A percentile compares a stretch with the other conserved stretches of the same genome.
Evolutionary conservation across 768 basidiomycete species (phyloP).

Genomic region (Lactifluus pinguis): DNA sequence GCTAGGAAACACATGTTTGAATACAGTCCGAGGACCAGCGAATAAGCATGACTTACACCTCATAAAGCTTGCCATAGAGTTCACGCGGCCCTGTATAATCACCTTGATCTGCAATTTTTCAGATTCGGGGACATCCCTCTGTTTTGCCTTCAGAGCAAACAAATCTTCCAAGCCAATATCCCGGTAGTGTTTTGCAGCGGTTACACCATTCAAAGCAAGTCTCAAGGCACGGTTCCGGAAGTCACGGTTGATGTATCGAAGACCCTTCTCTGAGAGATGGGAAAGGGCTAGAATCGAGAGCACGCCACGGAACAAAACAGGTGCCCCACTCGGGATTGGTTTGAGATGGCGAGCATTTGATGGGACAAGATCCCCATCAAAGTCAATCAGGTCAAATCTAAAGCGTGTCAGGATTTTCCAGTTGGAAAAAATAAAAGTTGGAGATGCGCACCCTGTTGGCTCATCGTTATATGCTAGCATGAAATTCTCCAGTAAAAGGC

Average conservation of each 20-base stretch:
- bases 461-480: background rate
- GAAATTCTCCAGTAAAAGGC: constrained; percentile 3
- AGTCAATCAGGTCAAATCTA: constrained; percentile 14
- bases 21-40: background rate
- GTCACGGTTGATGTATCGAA: constrained; percentile 34
- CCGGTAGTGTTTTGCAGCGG: constrained; percentile 18
- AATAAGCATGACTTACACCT: constrained; percentile 23
- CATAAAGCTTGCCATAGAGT: constrained; percentile 34
- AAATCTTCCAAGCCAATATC: background rate
- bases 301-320: constrained; percentile 42
- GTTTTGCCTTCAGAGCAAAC: background rate
- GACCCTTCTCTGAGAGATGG: constrained; percentile 45
- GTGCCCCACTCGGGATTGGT: background rate
- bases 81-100: constrained; percentile 15
- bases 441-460: constrained; percentile 10
- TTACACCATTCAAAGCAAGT: constrained; percentile 21
- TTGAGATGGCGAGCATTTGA: background rate
- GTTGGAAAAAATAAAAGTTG: background rate
- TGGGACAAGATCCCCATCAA: background rate
- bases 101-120: background rate
- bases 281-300: constrained; percentile 36
- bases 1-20: constrained; percentile 20
- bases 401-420: background rate
- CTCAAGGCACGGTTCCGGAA: constrained; percentile 32
- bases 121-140: background rate